These are phyloP conservation scores for Glycine latifolia DNA, from an alignment of 306 rosid species.

Conservation along the genomic window DNA sequence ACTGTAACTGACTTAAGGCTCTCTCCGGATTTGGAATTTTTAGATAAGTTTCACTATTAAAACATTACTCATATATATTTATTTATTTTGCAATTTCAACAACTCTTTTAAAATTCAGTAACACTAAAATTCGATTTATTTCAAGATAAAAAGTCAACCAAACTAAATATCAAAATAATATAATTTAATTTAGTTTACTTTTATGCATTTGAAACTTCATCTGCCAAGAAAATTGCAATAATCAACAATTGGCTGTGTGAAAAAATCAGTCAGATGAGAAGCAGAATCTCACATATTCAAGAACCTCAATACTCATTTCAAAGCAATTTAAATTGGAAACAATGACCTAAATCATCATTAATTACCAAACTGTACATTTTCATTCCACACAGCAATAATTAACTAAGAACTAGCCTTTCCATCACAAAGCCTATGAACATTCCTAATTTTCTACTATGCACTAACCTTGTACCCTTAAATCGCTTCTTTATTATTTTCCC, in stretches of 20 bases:
- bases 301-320: not conserved
- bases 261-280: not conserved
- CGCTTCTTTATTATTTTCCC: slow-evolving; percentile 8
- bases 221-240: too few species aligned
- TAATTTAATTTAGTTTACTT: too few species aligned
- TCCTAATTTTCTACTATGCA: not conserved
- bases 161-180: not conserved
- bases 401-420: not conserved
- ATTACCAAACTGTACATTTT: slow-evolving; percentile 5
- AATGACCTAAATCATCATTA: not conserved
- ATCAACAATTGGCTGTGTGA: too few species aligned
- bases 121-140: too few species aligned
- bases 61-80: too few species aligned
- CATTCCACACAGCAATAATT: not conserved
- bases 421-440: not conserved
- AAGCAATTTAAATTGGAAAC: not conserved
- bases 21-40: too few species aligned
- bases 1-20: too few species aligned
- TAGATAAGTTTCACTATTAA: too few species aligned
- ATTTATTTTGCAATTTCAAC: too few species aligned
- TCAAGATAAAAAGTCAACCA: too few species aligned
- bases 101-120: too few species aligned
- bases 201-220: too few species aligned
- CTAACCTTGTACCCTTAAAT: slow-evolving; percentile 1
- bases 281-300: not conserved